Conservation (phyloP, 371 early-diverging fungal genomes). For the Mortierella sp. region DNA sequence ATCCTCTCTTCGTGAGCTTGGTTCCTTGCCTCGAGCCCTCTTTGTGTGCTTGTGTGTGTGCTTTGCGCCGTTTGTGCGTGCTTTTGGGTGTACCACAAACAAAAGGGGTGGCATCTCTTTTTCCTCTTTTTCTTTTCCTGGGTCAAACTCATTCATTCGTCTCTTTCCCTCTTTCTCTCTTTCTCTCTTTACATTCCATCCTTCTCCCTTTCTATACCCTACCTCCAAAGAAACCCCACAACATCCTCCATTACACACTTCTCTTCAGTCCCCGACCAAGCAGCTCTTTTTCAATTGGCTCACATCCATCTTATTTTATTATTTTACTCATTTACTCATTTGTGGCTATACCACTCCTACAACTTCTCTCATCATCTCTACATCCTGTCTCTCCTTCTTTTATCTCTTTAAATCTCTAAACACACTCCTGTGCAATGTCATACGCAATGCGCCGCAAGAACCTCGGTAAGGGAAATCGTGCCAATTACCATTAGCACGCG, state of each 20-base stretch:
- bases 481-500: background rate
- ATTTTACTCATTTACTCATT: background rate
- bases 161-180: background rate
- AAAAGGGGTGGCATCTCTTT: background rate
- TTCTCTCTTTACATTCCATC: background rate
- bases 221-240: background rate
- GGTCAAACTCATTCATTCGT: background rate
- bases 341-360: background rate
- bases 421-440: slow-evolving; percentile 22
- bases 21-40: background rate
- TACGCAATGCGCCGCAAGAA: slow-evolving; percentile 56
- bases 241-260: background rate
- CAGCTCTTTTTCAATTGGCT: slow-evolving; percentile 5
- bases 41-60: background rate
- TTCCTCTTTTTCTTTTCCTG: background rate
- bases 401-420: background rate
- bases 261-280: background rate
- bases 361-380: background rate
- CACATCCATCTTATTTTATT: background rate
- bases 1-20: background rate
- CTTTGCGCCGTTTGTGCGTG: too few relatives aligned
- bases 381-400: background rate
- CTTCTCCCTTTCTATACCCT: slow-evolving; percentile 1
- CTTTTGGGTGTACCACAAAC: background rate
- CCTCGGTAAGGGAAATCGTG: slow-evolving; percentile 34